phyloP scores from a whole-genome alignment of 2,329 filamentous ascomycete genomes.

The Ophiostoma perfectum region DNA sequence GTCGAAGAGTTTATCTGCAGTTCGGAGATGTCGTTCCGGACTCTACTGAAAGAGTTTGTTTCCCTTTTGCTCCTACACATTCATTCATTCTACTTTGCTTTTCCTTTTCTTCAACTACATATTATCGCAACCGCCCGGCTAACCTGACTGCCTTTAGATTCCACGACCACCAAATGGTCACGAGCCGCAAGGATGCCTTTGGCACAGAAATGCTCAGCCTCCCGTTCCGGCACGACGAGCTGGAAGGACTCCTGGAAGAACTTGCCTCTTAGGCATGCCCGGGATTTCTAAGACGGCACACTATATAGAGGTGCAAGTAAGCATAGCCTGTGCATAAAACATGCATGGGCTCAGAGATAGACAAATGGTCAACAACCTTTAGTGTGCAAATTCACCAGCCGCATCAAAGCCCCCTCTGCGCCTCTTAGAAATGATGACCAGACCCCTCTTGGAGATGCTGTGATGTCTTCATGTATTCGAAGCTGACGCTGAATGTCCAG shows the following conservation, averaged over 20 bases:
- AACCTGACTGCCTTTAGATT: conserved; percentile 51
- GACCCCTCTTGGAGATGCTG: too few species aligned
- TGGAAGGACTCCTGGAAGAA: conserved; percentile 85
- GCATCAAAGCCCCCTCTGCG: too few species aligned
- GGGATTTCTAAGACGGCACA: too few species aligned
- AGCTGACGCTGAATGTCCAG: too few species aligned
- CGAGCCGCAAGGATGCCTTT: conserved; percentile 75
- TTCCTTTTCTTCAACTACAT: too few species aligned
- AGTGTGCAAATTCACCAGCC: too few species aligned
- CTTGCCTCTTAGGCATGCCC: conserved; percentile 37
- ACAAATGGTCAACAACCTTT: too few species aligned
- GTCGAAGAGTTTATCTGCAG: conserved; percentile 96
- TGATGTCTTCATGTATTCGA: too few species aligned
- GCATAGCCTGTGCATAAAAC: too few species aligned
- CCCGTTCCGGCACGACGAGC: conserved; percentile 79
- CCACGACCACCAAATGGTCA: conserved; percentile 96
- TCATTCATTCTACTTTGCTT: conserved; percentile 23
- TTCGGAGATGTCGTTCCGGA: conserved; percentile 92
- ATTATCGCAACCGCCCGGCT: neutral
- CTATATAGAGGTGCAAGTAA: too few species aligned
- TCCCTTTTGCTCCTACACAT: neutral
- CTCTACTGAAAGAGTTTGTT: conserved; percentile 79
- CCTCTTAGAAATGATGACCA: too few species aligned
- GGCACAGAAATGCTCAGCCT: conserved; percentile 82
- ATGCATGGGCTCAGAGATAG: too few species aligned